Evolutionary conservation across 169 alveolate species (phyloP), one percentile per base, ranked within the genome.

Genomic region (Plasmodium ovale): DNA sequence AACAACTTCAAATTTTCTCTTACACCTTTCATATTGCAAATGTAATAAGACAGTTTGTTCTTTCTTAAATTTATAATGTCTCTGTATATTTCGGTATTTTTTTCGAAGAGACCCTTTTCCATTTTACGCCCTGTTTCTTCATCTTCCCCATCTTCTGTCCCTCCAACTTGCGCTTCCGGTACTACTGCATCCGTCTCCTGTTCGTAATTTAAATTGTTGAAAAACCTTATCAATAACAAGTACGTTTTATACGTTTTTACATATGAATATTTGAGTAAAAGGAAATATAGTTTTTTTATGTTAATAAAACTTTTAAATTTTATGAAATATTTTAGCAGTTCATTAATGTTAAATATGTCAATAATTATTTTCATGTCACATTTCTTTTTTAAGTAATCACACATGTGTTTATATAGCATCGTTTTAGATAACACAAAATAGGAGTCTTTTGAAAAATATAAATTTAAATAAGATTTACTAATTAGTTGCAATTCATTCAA

Each of bases 271-370:
- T 67, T 79, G n/a, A 79, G 79, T 53, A 79, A 60, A 21, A 79
- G 53, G 59, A 79, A 79, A 79, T 79, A 79, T 49, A 79, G 51
- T 42, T 79, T 79, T 53, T 65, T 79, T 62, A 79, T 64, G 53
- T 79, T 79, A 49, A 79, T 79, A 35, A 79, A 79, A 58, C 89
- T 79, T 79, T 79, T 79, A 65, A 79, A 79, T 65, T 65, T 79
- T 79, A 79, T 79, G 70, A 79, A 79, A 79, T 79, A 79, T 79
- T 79, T 79, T 49, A 79, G 21, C 54, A 79, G 89, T 79, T 79
- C 89, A 79, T 79, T 79, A 64, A 79, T 23, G 71, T 79, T 79
- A 79, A 79, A 79, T 64, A 79, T 79, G 53, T 79, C 82, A 42
- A 79, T 79, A 35, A 79, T 58, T 59, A 79, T 33, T 21, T 79